Evolutionary conservation across 495 filamentous ascomycete genomes (phyloP).

Genomic region (Sporormia fimetaria): DNA sequence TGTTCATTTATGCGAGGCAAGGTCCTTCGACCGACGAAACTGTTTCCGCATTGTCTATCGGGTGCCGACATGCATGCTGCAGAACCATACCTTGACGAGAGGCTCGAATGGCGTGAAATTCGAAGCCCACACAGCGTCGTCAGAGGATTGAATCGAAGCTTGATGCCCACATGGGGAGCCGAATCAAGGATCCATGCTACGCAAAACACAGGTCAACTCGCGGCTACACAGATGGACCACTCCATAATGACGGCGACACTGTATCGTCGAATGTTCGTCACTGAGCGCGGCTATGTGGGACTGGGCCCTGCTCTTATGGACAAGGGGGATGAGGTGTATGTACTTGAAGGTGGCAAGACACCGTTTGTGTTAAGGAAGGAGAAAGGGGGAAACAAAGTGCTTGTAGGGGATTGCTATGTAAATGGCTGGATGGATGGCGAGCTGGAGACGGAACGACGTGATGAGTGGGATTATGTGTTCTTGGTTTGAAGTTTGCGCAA

Average conservation of each 20-base stretch:
- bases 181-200: too few species aligned
- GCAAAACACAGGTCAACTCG: slow-evolving; percentile 1
- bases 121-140: too few species aligned
- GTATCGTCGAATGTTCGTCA: slow-evolving; percentile 4
- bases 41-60: too few species aligned
- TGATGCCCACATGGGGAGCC: too few species aligned
- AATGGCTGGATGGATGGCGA: slow-evolving; percentile 1
- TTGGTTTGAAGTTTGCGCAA: not conserved
- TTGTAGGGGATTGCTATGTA: slow-evolving; percentile 9
- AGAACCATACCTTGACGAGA: too few species aligned
- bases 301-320: slow-evolving; percentile 9
- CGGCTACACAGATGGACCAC: slow-evolving; percentile 2
- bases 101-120: too few species aligned
- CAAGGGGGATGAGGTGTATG: slow-evolving; percentile 2
- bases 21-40: too few species aligned
- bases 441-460: not conserved
- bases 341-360: slow-evolving; percentile 4
- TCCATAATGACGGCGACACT: slow-evolving; percentile 14
- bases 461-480: slow-evolving; percentile 3
- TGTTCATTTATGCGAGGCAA: too few species aligned
- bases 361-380: not conserved
- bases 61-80: too few species aligned
- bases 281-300: not conserved
- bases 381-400: not conserved
- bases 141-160: too few species aligned